Conservation (phyloP, 2,329 filamentous ascomycete genomes). For the Xylaria sp. region DNA sequence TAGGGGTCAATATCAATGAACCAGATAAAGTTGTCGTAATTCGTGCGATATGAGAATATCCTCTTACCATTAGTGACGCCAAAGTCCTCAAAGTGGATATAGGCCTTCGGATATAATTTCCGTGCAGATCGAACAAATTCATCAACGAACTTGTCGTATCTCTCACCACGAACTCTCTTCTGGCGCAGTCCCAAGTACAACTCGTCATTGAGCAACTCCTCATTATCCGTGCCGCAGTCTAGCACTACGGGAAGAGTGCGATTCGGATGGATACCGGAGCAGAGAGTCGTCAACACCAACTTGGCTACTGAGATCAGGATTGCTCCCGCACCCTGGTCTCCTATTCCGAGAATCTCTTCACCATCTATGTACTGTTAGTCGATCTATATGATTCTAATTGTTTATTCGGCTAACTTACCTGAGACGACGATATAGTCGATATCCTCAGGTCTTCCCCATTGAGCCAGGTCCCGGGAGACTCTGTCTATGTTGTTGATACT, state of each 20-base stretch:
- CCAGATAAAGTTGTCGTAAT: not conserved
- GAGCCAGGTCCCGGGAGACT: slow-evolving; percentile 60
- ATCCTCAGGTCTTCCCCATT: slow-evolving; percentile 66
- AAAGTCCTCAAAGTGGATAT: slow-evolving; percentile 89
- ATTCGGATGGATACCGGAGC: slow-evolving; percentile 78
- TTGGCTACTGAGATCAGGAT: slow-evolving; percentile 83
- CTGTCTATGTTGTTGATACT: slow-evolving; percentile 64
- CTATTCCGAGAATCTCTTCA: slow-evolving; percentile 77
- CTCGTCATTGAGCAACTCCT: slow-evolving; percentile 66
- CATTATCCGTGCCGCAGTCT: slow-evolving; percentile 81
- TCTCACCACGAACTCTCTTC: slow-evolving; percentile 59
- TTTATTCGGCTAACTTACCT: slow-evolving; percentile 41
- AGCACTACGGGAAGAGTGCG: slow-evolving; percentile 74
- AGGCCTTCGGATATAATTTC: slow-evolving; percentile 69
- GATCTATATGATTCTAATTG: not conserved
- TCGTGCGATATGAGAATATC: slow-evolving; percentile 3
- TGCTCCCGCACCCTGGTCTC: slow-evolving; percentile 80
- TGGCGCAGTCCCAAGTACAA: slow-evolving; percentile 72
- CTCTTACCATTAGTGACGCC: slow-evolving; percentile 61
- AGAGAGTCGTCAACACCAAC: slow-evolving; percentile 73
- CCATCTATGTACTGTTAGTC: slow-evolving; percentile 39
- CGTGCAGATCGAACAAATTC: slow-evolving; percentile 64
- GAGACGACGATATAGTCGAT: slow-evolving; percentile 87
- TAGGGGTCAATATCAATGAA: not conserved
- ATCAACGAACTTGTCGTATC: slow-evolving; percentile 74